These are phyloP conservation scores for Pyrenochaeta sp. DNA, from an alignment of 2,329 filamentous ascomycete species.

Conservation along the genomic window DNA sequence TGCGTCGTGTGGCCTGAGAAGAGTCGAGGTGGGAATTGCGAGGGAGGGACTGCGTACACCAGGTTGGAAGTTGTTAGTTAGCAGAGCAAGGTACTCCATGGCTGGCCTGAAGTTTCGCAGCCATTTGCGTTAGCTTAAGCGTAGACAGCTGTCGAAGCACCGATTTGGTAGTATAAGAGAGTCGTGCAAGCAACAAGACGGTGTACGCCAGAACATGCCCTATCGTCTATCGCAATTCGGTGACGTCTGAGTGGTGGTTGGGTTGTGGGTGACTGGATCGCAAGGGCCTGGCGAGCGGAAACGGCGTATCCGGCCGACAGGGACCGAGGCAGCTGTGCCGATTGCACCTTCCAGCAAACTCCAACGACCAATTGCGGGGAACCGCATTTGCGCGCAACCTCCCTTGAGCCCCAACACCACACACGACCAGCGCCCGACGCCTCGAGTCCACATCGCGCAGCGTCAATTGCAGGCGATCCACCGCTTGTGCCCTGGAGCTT, in stretches of 20 bases:
- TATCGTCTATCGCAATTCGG: neutral
- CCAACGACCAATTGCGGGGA: constrained; percentile 40
- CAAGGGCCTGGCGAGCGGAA: constrained; percentile 12
- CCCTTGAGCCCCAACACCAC: constrained; percentile 16
- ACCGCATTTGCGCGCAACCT: constrained; percentile 32
- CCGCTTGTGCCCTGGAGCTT: constrained; percentile 6
- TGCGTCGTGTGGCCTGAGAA: constrained; percentile 17
- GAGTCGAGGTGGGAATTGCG: constrained; percentile 7
- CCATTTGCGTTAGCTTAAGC: neutral
- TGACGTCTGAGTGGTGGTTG: neutral
- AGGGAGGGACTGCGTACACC: neutral
- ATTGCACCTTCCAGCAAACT: constrained; percentile 25
- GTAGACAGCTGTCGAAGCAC: neutral
- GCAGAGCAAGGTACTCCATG: neutral
- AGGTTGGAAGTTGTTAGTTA: neutral
- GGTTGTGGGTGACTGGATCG: constrained; percentile 6
- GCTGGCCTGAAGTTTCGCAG: neutral
- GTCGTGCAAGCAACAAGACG: neutral
- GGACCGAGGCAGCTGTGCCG: constrained; percentile 22
- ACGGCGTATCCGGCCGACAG: constrained; percentile 19
- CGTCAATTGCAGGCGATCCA: constrained; percentile 1
- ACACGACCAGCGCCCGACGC: constrained; percentile 23
- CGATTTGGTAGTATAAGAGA: neutral
- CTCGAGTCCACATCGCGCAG: constrained; percentile 5
- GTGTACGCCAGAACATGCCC: neutral